Evolutionary conservation across 2,329 filamentous ascomycete genomes (phyloP), one percentile per base, ranked within the genome.

Genomic region (Capronia americana): DNA sequence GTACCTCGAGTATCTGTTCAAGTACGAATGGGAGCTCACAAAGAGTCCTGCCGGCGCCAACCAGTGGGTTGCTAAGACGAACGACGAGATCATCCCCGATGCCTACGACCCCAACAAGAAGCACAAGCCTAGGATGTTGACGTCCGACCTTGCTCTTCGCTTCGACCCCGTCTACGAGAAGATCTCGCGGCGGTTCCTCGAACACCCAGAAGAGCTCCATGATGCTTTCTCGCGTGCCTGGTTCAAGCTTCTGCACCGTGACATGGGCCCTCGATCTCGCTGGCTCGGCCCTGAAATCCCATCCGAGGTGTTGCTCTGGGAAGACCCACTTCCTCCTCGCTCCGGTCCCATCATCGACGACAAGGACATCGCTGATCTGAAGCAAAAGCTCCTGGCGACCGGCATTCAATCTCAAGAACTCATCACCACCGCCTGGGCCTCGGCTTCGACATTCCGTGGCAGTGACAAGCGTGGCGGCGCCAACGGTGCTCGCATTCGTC

Each of bases 161-260:
- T 86, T 86, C 75, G 91, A 93, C 75, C 87, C 89, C 1, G 81
- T 72, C 7, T 93, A 91, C 80, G 88, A 90, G 81, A 92, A 92
- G 86, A 91, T 93, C 75, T 86, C 89, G 20, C 86, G 88, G 61
- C 85, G 84, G 73, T 93, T 88, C 85, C 81, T 89, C 55, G 86
- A 87, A 71, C 80, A 93, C 79, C 88, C 88, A 1, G 84, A 90
- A 54, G 79, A 91, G 81, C 84, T 93, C 46, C 84, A 83, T 61
- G 87, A 92, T 67, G 88, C 85, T 8, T 93, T 93, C 74, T 83
- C 85, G 24, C 86, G 87, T 57, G 91, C 91, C 14, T 93, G 91
- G 91, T 93, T 92, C 86, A 93, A 93, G 86, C 85, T 93, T 50
- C 83, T 90, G 38, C 91, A 93, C 81, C 90, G 91, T 80, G 91